Conservation (phyloP, 1,284 basidiomycete species). For the Apiotrichum gamsii region DNA sequence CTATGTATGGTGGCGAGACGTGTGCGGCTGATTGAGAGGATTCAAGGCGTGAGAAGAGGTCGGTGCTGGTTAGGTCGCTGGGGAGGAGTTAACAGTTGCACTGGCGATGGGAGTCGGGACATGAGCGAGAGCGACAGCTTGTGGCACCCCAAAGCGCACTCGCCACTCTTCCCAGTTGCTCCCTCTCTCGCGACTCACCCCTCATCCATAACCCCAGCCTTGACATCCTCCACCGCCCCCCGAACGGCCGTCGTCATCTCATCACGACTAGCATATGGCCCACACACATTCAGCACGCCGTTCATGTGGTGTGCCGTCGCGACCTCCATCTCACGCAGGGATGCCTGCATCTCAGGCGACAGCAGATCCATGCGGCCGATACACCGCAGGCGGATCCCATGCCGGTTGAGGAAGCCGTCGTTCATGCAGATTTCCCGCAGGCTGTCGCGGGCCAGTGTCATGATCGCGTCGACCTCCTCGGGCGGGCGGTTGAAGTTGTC, state of each 20-base stretch:
- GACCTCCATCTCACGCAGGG: slow-evolving; percentile 67
- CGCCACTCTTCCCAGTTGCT: too few species aligned
- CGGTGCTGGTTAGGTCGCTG: slow-evolving; percentile 2
- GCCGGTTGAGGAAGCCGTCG: slow-evolving; percentile 69
- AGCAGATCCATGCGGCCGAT: slow-evolving; percentile 73
- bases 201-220: slow-evolving; percentile 34
- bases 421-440: slow-evolving; percentile 73
- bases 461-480: slow-evolving; percentile 80
- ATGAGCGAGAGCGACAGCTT: too few species aligned
- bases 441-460: slow-evolving; percentile 75
- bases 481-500: slow-evolving; percentile 91
- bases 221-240: slow-evolving; percentile 53
- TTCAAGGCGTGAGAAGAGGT: slow-evolving; percentile 12
- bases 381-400: slow-evolving; percentile 80
- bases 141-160: too few species aligned
- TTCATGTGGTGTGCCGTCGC: slow-evolving; percentile 72
- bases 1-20: not conserved
- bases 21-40: slow-evolving; percentile 7
- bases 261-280: slow-evolving; percentile 86
- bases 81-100: too few species aligned
- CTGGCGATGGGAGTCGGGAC: too few species aligned
- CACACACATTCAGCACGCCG: slow-evolving; percentile 87
- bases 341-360: slow-evolving; percentile 65
- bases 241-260: slow-evolving; percentile 79
- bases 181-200: slow-evolving; percentile 17